These are phyloP conservation scores for Colletotrichum eremochloae DNA, from an alignment of 2,329 filamentous ascomycete species.

Conservation along the genomic window DNA sequence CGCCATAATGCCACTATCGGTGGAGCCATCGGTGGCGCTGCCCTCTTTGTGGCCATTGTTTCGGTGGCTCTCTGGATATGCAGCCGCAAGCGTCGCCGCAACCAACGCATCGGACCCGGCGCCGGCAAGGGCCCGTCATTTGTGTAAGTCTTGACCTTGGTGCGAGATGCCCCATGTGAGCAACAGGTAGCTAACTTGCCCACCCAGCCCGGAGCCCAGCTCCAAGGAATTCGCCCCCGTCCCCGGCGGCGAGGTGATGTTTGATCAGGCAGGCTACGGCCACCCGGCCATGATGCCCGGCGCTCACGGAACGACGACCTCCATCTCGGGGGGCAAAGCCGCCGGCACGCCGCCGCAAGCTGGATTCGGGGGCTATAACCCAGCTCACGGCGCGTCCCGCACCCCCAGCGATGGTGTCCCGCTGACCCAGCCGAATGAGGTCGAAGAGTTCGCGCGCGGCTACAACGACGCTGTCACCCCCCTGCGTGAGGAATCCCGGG, in stretches of 20 bases:
- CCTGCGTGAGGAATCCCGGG: conserved; percentile 54
- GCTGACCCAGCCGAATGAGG: conserved; percentile 53
- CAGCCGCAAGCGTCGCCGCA: conserved; percentile 58
- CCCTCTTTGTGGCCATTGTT: conserved; percentile 58
- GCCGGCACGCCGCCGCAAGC: conserved; percentile 8
- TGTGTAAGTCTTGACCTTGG: conserved; percentile 54
- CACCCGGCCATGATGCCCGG: conserved; percentile 41
- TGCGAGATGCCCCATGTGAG: background rate
- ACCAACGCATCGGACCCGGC: conserved; percentile 59
- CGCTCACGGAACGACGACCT: conserved; percentile 39
- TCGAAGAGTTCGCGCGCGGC: conserved; percentile 61
- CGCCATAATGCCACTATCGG: conserved; percentile 64
- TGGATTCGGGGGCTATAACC: conserved; percentile 24
- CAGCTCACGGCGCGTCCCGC: conserved; percentile 47
- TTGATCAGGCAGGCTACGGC: conserved; percentile 39
- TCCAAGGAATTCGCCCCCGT: conserved; percentile 49
- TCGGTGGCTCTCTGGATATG: conserved; percentile 59
- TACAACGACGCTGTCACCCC: conserved; percentile 57
- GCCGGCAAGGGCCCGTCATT: conserved; percentile 54
- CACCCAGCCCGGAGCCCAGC: conserved; percentile 48
- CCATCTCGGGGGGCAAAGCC: conserved; percentile 36
- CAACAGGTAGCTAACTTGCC: conserved; percentile 43
- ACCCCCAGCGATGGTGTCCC: conserved; percentile 54
- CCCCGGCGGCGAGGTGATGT: conserved; percentile 31
- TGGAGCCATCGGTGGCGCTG: conserved; percentile 66